phyloP scores from a whole-genome alignment of 768 basidiomycete genomes.

The Leccinum rimulosum region DNA sequence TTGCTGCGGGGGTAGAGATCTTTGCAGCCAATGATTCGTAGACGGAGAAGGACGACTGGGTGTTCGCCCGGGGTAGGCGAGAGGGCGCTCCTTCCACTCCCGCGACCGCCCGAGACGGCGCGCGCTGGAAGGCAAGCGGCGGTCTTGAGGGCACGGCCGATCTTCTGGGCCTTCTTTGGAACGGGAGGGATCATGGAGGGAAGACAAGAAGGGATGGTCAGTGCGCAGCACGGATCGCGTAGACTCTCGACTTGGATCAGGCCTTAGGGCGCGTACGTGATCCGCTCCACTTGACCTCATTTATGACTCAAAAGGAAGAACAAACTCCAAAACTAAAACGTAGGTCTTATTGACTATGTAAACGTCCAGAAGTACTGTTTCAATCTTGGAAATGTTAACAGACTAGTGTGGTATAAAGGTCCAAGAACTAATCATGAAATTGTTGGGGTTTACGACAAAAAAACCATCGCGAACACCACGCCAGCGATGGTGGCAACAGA shows the following conservation, averaged over 20 bases:
- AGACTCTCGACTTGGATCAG: not conserved
- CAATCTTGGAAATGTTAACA: no score
- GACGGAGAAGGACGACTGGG: slow-evolving; percentile 62
- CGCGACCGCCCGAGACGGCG: slow-evolving; percentile 38
- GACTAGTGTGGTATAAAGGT: not conserved
- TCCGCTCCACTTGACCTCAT: not conserved
- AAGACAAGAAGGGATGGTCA: not conserved
- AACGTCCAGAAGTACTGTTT: no score
- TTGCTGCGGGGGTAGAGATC: slow-evolving; percentile 63
- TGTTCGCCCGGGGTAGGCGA: slow-evolving; percentile 57
- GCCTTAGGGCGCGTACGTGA: not conserved
- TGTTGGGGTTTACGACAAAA: slow-evolving; percentile 28
- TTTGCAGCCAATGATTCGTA: slow-evolving; percentile 66
- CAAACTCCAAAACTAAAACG: not conserved
- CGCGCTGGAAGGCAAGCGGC: slow-evolving; percentile 55
- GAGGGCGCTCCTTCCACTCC: slow-evolving; percentile 35
- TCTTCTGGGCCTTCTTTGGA: slow-evolving; percentile 46
- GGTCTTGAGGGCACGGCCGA: slow-evolving; percentile 58
- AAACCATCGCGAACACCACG: slow-evolving; percentile 33
- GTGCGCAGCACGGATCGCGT: slow-evolving; percentile 11
- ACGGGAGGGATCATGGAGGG: slow-evolving; percentile 31
- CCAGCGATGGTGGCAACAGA: slow-evolving; percentile 30
- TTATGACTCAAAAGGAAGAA: not conserved
- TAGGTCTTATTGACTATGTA: no score
- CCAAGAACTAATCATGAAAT: not conserved